Conservation (phyloP, 768 basidiomycete genomes). For the Macrolepiota fuliginosa region DNA sequence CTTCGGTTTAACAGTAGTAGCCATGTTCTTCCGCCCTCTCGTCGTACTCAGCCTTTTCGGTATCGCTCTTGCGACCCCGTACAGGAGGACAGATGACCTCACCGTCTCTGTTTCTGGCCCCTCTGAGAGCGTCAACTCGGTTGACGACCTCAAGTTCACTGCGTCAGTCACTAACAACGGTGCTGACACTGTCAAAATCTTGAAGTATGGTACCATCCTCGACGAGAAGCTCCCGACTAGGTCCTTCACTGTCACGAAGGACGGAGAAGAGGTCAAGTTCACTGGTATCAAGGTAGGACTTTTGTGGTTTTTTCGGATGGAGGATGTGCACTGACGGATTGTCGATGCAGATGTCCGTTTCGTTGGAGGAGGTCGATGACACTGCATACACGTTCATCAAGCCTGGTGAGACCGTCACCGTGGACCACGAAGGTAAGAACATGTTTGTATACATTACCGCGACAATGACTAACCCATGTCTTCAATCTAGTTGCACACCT, state of each 20-base stretch:
- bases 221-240: constrained; percentile 40
- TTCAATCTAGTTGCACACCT: constrained; percentile 34
- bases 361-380: constrained; percentile 36
- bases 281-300: constrained; percentile 39
- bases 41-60: constrained; percentile 26
- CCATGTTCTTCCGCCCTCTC: constrained; percentile 26
- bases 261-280: constrained; percentile 36
- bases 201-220: constrained; percentile 47
- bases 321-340: not conserved
- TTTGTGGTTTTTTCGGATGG: not conserved
- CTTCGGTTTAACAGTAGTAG: constrained; percentile 2
- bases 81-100: constrained; percentile 29
- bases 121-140: constrained; percentile 28
- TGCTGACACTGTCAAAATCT: constrained; percentile 35
- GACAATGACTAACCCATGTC: not conserved
- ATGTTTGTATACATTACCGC: no score
- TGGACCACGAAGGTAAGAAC: constrained; percentile 33
- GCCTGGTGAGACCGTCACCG: constrained; percentile 37
- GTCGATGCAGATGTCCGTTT: constrained; percentile 30
- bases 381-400: constrained; percentile 36
- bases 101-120: constrained; percentile 28
- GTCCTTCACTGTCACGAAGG: constrained; percentile 41
- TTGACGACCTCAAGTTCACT: constrained; percentile 38
- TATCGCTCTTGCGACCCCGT: constrained; percentile 28
- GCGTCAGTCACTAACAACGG: constrained; percentile 42